Evolutionary conservation across 116 monocot genomes (phyloP).

Genomic region (Zostera marina): DNA sequence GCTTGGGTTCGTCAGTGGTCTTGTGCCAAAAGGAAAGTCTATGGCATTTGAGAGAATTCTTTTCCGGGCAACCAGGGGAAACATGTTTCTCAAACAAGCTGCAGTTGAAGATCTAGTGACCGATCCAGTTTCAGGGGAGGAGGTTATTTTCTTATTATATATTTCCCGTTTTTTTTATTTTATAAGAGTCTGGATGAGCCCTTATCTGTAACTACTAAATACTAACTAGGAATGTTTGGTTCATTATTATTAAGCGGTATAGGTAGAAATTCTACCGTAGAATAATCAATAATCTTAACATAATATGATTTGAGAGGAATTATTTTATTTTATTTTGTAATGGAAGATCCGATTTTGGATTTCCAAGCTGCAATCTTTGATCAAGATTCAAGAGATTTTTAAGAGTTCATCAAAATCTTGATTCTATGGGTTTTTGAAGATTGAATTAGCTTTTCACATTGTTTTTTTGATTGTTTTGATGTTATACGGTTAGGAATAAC

Average conservation of each 20-base stretch:
- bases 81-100: conserved; percentile 78
- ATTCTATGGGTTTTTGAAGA: too few relatives aligned
- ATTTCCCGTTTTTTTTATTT: not conserved
- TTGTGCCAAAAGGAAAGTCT: conserved; percentile 90
- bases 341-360: not conserved
- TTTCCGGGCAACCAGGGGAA: conserved; percentile 98
- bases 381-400: too few relatives aligned
- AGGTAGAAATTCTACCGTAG: not conserved
- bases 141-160: conserved; percentile 22
- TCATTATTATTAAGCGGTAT: not conserved
- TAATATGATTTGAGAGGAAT: not conserved
- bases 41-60: conserved; percentile 98
- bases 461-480: too few relatives aligned
- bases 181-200: not conserved
- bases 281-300: too few relatives aligned
- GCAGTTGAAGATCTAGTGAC: conserved; percentile 73
- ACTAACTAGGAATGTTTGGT: not conserved
- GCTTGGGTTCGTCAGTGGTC: conserved; percentile 90
- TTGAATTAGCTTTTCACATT: too few relatives aligned
- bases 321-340: not conserved
- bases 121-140: conserved; percentile 89
- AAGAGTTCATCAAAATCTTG: too few relatives aligned
- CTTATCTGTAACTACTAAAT: not conserved
- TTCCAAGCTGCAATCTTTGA: too few relatives aligned
- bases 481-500: too few relatives aligned